phyloP scores from a whole-genome alignment of 352 stramenopile genomes.

The Globisporangium yorkense region DNA sequence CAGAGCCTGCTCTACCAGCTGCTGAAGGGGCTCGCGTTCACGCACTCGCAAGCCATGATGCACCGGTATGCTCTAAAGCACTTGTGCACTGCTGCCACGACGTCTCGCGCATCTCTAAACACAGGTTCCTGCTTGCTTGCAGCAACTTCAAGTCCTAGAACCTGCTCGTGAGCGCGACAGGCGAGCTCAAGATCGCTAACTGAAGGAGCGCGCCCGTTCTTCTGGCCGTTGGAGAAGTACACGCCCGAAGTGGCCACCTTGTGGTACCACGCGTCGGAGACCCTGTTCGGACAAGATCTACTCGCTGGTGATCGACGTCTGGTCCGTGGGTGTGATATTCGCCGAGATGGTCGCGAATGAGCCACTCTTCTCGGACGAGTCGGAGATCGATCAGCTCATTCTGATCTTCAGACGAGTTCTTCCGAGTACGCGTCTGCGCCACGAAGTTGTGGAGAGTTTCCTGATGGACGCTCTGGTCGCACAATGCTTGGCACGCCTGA shows the following conservation, averaged over 20 bases:
- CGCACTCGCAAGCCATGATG: constrained; percentile 87
- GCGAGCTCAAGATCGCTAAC: constrained; percentile 96
- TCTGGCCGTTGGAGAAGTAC: constrained; percentile 95
- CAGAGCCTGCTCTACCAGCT: constrained; percentile 82
- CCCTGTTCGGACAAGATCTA: constrained; percentile 93
- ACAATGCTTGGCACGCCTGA: constrained; percentile 94
- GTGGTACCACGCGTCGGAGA: constrained; percentile 98
- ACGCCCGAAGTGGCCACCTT: constrained; percentile 99
- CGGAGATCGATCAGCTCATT: constrained; percentile 86
- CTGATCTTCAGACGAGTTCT: constrained; percentile 63
- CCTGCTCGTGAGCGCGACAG: constrained; percentile 92
- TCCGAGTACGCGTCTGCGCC: background rate
- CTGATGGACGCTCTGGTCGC: background rate
- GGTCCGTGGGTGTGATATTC: constrained; percentile 82
- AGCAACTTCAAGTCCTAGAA: constrained; percentile 98
- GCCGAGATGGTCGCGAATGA: constrained; percentile 83
- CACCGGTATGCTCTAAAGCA: constrained; percentile 45
- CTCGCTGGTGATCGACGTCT: constrained; percentile 81
- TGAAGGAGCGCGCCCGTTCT: constrained; percentile 96
- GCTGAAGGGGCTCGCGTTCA: constrained; percentile 83
- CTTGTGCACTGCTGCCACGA: too few species aligned
- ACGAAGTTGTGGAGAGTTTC: background rate
- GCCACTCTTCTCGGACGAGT: constrained; percentile 74
- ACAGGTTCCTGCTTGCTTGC: background rate
- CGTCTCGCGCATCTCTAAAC: too few species aligned